Evolutionary conservation across 1,139 yeast genomes (phyloP).

Genomic region (Geotrichum cucujoidarum): DNA sequence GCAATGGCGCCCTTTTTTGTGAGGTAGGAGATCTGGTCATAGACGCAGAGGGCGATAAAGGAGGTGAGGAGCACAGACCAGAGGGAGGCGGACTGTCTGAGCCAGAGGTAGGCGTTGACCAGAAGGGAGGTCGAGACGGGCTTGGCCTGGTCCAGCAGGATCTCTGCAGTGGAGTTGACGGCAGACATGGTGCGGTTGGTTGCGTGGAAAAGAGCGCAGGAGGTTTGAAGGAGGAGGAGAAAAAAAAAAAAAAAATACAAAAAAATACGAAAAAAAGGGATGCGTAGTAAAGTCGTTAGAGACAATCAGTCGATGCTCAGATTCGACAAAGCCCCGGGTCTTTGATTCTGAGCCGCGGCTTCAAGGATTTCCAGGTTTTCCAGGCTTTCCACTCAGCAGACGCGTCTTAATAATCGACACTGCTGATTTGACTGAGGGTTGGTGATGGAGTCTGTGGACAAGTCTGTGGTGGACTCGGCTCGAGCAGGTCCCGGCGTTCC

Average conservation of each 20-base stretch:
- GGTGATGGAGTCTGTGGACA: too few relatives aligned
- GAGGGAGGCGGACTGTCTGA: constrained; percentile 17
- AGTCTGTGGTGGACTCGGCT: too few relatives aligned
- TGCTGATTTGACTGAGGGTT: too few relatives aligned
- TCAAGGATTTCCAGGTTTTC: too few relatives aligned
- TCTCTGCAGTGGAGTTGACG: constrained; percentile 10
- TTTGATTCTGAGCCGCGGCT: too few relatives aligned
- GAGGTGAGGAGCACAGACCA: constrained; percentile 51
- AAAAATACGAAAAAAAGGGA: neutral
- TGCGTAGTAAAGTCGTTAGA: neutral
- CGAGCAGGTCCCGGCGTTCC: too few relatives aligned
- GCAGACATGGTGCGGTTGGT: constrained; percentile 2
- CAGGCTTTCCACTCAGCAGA: too few relatives aligned
- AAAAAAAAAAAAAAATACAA: neutral
- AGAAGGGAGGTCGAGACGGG: constrained; percentile 12
- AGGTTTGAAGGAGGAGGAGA: constrained; percentile 3
- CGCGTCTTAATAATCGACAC: too few relatives aligned
- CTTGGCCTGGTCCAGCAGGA: constrained; percentile 1
- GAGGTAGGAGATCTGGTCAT: constrained; percentile 79
- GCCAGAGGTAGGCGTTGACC: constrained; percentile 7
- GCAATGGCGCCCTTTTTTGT: constrained; percentile 79
- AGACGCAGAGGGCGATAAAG: constrained; percentile 51
- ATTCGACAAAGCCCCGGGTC: too few relatives aligned
- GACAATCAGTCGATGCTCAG: too few relatives aligned
- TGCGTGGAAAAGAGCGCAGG: neutral